These are phyloP conservation scores for Hysterium pulicare DNA, from an alignment of 2,329 filamentous ascomycete species.

Conservation along the genomic window DNA sequence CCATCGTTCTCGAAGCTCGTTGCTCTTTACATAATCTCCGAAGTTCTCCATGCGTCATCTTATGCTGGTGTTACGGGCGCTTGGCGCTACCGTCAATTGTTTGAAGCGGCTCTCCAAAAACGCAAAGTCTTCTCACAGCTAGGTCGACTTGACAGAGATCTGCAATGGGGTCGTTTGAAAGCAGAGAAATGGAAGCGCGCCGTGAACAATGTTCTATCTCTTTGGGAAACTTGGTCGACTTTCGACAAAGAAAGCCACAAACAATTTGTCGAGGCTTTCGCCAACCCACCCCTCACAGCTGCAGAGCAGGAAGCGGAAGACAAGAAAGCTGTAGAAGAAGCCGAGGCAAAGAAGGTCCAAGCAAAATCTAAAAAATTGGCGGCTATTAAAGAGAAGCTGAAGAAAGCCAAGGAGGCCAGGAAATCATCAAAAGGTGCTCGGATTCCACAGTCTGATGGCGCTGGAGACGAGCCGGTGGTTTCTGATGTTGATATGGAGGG, in stretches of 20 bases:
- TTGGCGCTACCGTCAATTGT: constrained; percentile 80
- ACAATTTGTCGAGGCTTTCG: constrained; percentile 12
- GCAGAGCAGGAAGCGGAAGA: constrained; percentile 39
- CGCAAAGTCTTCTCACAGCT: constrained; percentile 71
- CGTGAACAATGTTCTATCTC: constrained; percentile 29
- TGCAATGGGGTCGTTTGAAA: constrained; percentile 76
- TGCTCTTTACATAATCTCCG: constrained; percentile 74
- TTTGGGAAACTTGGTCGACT: constrained; percentile 32
- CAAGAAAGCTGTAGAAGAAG: constrained; percentile 29
- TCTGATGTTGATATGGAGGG: constrained; percentile 8
- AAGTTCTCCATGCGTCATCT: constrained; percentile 72
- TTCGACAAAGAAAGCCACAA: constrained; percentile 17
- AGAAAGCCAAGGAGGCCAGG: no score
- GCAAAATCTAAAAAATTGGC: constrained; percentile 30
- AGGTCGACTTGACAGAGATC: constrained; percentile 67
- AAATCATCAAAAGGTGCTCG: no score
- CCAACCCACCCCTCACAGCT: constrained; percentile 22
- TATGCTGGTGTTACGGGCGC: constrained; percentile 57
- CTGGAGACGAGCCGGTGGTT: not conserved
- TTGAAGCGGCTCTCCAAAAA: constrained; percentile 67
- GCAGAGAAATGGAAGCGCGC: constrained; percentile 52
- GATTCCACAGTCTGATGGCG: not conserved
- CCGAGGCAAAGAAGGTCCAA: constrained; percentile 55
- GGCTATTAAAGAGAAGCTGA: not conserved
- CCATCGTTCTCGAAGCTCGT: constrained; percentile 72